A percentile compares a stretch with the other conserved stretches of the same genome.
Conservation (phyloP, 1,284 basidiomycete species). For the Marasmius sp. region DNA sequence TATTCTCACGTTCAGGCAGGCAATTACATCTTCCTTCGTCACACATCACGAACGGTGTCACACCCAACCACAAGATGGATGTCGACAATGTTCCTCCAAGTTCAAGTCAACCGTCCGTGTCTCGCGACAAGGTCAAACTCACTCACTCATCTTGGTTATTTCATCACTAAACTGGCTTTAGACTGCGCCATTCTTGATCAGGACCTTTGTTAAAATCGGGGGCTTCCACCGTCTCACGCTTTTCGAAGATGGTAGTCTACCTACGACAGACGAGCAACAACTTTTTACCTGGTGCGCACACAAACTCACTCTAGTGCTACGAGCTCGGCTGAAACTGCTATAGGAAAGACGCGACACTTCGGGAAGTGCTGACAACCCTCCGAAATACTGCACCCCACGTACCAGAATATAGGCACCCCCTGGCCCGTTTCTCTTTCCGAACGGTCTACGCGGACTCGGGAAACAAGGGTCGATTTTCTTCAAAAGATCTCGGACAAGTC, state of each 20-base stretch:
- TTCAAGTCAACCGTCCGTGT: conserved; percentile 33
- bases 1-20: not conserved
- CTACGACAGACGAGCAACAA: conserved; percentile 76
- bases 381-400: conserved; percentile 63
- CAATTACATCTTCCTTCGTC: not conserved
- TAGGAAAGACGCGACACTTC: conserved; percentile 79
- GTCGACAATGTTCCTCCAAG: conserved; percentile 23
- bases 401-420: conserved; percentile 72
- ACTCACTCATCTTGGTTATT: not conserved
- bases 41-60: not conserved
- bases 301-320: not conserved
- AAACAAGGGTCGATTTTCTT: conserved; percentile 64
- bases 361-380: conserved; percentile 72
- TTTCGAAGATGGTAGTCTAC: conserved; percentile 73
- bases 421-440: conserved; percentile 75
- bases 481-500: conserved; percentile 76
- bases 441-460: conserved; percentile 72
- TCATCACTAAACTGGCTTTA: conserved; percentile 24
- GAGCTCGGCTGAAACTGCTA: not conserved
- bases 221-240: conserved; percentile 66
- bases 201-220: conserved; percentile 79
- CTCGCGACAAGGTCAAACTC: conserved; percentile 39
- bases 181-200: conserved; percentile 76
- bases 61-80: conserved; percentile 25
- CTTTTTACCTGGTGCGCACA: conserved; percentile 67